Base-by-base conservation (phyloP, 805 yeast genomes). In the Cyberlindnera saturnus region DNA sequence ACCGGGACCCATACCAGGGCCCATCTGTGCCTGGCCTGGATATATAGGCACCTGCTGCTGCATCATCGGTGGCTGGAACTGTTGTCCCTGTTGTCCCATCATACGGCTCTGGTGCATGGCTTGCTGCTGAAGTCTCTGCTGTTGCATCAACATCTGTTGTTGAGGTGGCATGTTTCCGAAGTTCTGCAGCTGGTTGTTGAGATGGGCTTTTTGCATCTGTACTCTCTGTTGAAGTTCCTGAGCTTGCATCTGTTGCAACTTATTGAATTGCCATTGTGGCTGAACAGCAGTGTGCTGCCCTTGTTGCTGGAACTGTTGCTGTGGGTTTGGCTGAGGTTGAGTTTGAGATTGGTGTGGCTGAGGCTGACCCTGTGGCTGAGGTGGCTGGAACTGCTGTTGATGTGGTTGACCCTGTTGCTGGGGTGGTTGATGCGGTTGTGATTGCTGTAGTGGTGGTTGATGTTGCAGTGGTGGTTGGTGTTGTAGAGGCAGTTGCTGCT, bases 171-270 rank as follows among this genome's bases (percentile, higher is more conserved):
- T 16, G 28, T 41, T 42, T 26, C 43, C 34, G 37, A 49, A 49
- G 32, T 44, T 45, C 35, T 46, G 53, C 30, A 40, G 42, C 26
- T 54, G 61, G 23, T 42, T 47, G 39, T 46, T 48, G 19, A 56
- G 17, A 32, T 54, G 57, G 2, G 49, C 45, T 36, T 55, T 53
- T 18, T 55, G 60, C 14, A 56, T 19, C 16, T 56, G 59, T 4
- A 50, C 54, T 18, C 57, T 26, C 23, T 54, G 59, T 39, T 52
- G 59, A 9, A 51, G 26, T 17, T 53, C 59, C 30, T 51, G 53
- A 4, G 47, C 46, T 38, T 51, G 57, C 38, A 45, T 15, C 32
- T 48, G 52, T 37, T 55, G 60, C 45, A 53, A 44, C 30, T 23
- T 26, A 15, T 26, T 32, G 34, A 18, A 36, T 38, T 40, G 41